Conservation (phyloP, 768 basidiomycete species). For the Suillus weaverae region DNA sequence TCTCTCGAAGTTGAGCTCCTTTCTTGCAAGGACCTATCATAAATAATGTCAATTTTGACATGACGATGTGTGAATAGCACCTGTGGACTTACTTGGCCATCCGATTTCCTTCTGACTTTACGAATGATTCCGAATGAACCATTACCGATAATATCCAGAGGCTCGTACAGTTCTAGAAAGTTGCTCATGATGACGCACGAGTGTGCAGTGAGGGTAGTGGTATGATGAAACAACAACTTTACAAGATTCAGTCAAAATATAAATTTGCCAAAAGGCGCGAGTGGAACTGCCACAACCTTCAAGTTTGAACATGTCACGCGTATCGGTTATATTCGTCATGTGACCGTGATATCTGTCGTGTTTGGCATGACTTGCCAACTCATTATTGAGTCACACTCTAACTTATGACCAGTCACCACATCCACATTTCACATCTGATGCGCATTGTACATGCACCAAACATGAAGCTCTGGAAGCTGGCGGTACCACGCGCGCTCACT, state of each 20-base stretch:
- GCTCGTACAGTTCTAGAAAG: constrained; percentile 79
- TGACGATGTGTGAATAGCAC: not conserved
- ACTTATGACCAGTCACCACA: not conserved
- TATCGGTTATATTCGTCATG: constrained; percentile 18
- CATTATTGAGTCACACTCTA: no score
- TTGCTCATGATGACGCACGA: constrained; percentile 22
- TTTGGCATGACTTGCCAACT: not conserved
- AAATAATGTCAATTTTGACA: not conserved
- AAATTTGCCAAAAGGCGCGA: constrained; percentile 20
- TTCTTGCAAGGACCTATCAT: constrained; percentile 75
- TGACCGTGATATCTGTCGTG: constrained; percentile 24
- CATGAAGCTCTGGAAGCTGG: not conserved
- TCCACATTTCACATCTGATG: not conserved
- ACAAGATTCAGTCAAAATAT: constrained; percentile 17
- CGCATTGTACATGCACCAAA: not conserved
- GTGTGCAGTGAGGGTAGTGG: constrained; percentile 1
- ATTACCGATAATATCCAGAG: constrained; percentile 91
- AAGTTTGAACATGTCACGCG: constrained; percentile 27
- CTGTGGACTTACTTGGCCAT: constrained; percentile 65
- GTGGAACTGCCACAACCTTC: constrained; percentile 5
- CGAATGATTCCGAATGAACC: constrained; percentile 98
- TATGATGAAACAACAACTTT: not conserved
- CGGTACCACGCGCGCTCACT: not conserved
- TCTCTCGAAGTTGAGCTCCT: constrained; percentile 96
- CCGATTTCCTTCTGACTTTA: constrained; percentile 83